Evolutionary conservation across 192 early-diverging fungal species (phyloP).

Genomic region (Coemansia sp.): DNA sequence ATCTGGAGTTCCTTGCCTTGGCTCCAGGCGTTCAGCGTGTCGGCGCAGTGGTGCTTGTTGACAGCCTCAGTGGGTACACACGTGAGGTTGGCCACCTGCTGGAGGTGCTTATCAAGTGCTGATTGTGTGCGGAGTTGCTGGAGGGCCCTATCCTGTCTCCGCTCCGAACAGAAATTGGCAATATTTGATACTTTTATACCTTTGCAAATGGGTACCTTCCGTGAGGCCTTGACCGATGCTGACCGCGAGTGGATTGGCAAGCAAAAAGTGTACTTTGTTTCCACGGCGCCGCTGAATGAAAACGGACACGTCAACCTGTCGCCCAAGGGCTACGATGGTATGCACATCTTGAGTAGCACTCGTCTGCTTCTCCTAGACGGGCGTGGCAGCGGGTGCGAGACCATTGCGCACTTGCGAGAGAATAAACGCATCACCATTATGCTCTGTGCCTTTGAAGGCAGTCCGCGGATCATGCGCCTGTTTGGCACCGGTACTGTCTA

Average conservation of each 20-base stretch:
- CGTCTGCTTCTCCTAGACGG: slow-evolving; percentile 46
- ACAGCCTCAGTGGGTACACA: slow-evolving; percentile 72
- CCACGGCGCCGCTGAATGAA: slow-evolving; percentile 58
- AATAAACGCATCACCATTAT: slow-evolving; percentile 70
- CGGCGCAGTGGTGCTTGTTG: slow-evolving; percentile 75
- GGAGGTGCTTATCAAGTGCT: slow-evolving; percentile 65
- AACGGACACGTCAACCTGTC: slow-evolving; percentile 63
- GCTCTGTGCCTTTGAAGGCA: slow-evolving; percentile 68
- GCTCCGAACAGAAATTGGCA: background rate
- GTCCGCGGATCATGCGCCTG: slow-evolving; percentile 66
- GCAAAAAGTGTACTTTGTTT: slow-evolving; percentile 67
- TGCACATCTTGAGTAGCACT: slow-evolving; percentile 55
- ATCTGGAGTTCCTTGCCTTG: slow-evolving; percentile 81
- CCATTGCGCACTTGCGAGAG: slow-evolving; percentile 66
- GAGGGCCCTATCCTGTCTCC: background rate
- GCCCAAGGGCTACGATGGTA: slow-evolving; percentile 64
- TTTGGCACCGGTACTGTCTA: slow-evolving; percentile 61
- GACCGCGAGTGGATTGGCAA: slow-evolving; percentile 60
- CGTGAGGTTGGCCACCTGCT: slow-evolving; percentile 81
- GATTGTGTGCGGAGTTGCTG: background rate
- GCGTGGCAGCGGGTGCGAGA: slow-evolving; percentile 61
- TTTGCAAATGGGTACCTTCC: slow-evolving; percentile 57
- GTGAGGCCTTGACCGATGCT: slow-evolving; percentile 46
- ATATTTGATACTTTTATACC: background rate
- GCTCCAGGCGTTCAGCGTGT: slow-evolving; percentile 85